phyloP scores from a whole-genome alignment of 257 asterid genomes.

The Salvia miltiorrhiza region DNA sequence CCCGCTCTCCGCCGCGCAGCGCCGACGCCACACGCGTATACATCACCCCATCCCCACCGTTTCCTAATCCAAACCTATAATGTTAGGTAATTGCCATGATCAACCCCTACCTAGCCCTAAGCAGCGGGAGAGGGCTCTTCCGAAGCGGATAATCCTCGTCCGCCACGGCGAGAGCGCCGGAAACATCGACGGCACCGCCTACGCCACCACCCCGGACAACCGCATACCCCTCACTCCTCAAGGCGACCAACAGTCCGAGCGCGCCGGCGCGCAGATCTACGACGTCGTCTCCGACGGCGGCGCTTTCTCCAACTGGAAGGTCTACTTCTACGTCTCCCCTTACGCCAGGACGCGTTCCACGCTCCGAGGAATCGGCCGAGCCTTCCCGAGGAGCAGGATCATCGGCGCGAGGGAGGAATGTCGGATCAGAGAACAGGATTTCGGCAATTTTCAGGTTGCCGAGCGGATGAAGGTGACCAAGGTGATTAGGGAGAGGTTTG shows the following conservation, averaged over 20 bases:
- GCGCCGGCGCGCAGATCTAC: conserved; percentile 54
- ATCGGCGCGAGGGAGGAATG: conserved; percentile 92
- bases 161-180: conserved; percentile 97
- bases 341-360: conserved; percentile 79
- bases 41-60: too few relatives aligned
- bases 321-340: conserved; percentile 83
- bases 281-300: conserved; percentile 49
- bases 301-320: conserved; percentile 54
- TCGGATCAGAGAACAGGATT: conserved; percentile 88
- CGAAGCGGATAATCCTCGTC: conserved; percentile 80
- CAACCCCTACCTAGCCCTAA: conserved; percentile 15
- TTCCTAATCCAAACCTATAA: not conserved
- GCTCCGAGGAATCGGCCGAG: conserved; percentile 72
- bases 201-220: conserved; percentile 74
- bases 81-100: conserved; percentile 16
- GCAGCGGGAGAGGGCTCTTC: conserved; percentile 34
- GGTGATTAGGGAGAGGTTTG: conserved; percentile 82
- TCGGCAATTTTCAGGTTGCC: conserved; percentile 90
- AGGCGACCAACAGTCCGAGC: conserved; percentile 63
- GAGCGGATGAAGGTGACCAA: conserved; percentile 78
- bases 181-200: conserved; percentile 64
- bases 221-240: conserved; percentile 59
- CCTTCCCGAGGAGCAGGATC: conserved; percentile 55
- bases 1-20: not conserved
- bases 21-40: not conserved